Evolutionary conservation across 371 early-diverging fungal species (phyloP), one percentile per base, ranked within the genome.

Genomic region (Lichtheimia ornata): DNA sequence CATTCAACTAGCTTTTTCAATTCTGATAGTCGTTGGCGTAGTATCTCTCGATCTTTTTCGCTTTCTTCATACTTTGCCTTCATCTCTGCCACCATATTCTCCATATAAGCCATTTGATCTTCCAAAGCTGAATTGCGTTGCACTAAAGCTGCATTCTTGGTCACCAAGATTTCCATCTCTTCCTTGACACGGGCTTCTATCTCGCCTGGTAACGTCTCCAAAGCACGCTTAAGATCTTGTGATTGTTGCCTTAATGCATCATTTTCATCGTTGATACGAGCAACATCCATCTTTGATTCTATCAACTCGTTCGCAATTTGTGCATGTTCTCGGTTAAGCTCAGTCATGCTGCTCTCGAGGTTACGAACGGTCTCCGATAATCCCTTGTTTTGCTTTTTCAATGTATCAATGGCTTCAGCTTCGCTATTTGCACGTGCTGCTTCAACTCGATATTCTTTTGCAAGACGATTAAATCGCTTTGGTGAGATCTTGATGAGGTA

Each of bases 111-210:
- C 56, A 92, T 60, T 52, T 84, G 83, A 51, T 95, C 95, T 66
- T 91, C 88, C 54, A 96, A 73, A 41, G 85, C 81, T 50, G 86
- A 85, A 65, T 93, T 94, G 53, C 82, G 77, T 55, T 84, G 68
- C 15, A 88, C 82, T 7, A 94, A 81, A 40, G 86, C 88, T 44
- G 88, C 75, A 67, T 96, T 96, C 79, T 94, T 93, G 35, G 83
- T 67, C n/a, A 88, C 84, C 57, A 97, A 70, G 22, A 74, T 65
- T 44, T 96, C 90, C 84, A 96, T 88, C 59, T 97, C 93, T 17
- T 82, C 88, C 63, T 85, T 75, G 53, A 91, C 82, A 18, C 77
- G 73, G n/a, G 72, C 80, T 68, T 95, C 94, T 1, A 92, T 89
- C 25, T 80, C 80, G 17, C 50, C 64, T 14, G 89, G 84, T 55